These are phyloP conservation scores for Coriolopsis trogii DNA, from an alignment of 1,284 basidiomycete species.

Conservation along the genomic window DNA sequence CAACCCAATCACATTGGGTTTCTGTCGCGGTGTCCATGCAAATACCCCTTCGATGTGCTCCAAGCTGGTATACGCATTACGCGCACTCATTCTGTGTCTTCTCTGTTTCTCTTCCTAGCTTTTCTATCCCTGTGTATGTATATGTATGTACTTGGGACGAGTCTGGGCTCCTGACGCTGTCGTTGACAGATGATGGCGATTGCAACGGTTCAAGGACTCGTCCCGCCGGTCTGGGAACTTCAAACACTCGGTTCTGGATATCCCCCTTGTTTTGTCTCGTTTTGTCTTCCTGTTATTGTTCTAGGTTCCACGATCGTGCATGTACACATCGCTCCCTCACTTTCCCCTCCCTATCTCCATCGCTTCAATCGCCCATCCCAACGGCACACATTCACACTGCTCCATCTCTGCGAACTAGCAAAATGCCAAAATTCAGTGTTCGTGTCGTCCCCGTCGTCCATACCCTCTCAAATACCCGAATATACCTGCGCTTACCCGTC, in stretches of 20 bases:
- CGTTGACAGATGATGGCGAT: too few relatives aligned
- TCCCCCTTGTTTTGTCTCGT: background rate
- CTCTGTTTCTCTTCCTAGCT: background rate
- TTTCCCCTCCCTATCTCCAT: background rate
- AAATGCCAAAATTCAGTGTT: background rate
- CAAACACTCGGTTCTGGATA: too few relatives aligned
- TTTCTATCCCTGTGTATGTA: background rate
- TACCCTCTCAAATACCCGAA: background rate
- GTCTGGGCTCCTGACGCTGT: too few relatives aligned
- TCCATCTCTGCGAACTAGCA: too few relatives aligned
- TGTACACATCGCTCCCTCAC: background rate
- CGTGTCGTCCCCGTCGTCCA: too few relatives aligned
- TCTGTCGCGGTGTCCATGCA: background rate
- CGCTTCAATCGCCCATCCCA: background rate
- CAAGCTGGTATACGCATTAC: too few relatives aligned
- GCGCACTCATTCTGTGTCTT: background rate
- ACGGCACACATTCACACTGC: too few relatives aligned
- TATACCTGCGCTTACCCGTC: constrained; percentile 2
- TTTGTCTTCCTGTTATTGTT: background rate
- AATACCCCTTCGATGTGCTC: too few relatives aligned
- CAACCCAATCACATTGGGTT: constrained; percentile 12
- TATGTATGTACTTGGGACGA: background rate
- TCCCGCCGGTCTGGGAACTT: too few relatives aligned
- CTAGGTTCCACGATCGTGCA: background rate
- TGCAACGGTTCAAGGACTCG: too few relatives aligned